phyloP scores from a whole-genome alignment of 495 filamentous ascomycete genomes.

The Xylaria palmicola region DNA sequence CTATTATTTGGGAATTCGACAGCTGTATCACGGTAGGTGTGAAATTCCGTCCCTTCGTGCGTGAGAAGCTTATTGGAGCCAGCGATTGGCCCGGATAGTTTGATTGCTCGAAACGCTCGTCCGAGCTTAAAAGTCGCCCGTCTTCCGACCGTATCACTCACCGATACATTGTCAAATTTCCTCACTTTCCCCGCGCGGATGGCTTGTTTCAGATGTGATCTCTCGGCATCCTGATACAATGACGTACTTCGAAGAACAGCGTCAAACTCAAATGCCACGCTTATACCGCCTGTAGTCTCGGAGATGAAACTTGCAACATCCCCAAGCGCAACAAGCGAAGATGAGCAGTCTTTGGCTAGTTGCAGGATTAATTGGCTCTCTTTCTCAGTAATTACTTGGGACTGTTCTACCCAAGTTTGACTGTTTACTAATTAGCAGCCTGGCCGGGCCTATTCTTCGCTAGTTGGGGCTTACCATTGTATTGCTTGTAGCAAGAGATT shows the following conservation, averaged over 20 bases:
- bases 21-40: not conserved
- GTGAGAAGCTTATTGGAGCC: not conserved
- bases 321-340: not conserved
- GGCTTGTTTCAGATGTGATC: conserved; percentile 2
- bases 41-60: not conserved
- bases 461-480: conserved; percentile 1
- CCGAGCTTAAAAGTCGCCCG: not conserved
- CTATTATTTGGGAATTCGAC: not conserved
- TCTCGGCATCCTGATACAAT: conserved; percentile 5
- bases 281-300: conserved; percentile 1
- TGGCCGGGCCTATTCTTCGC: not conserved
- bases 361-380: conserved; percentile 4
- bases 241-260: not conserved
- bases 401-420: conserved; percentile 3
- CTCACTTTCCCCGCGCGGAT: not conserved
- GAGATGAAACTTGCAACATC: conserved; percentile 11
- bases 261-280: conserved; percentile 5
- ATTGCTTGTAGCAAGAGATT: conserved; percentile 4
- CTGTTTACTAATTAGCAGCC: not conserved
- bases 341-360: conserved; percentile 6
- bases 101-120: not conserved
- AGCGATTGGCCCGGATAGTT: not conserved
- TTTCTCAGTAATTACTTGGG: not conserved
- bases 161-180: not conserved
- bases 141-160: not conserved